These are phyloP conservation scores for Fusarium secorum DNA, from an alignment of 2,329 filamentous ascomycete species.

Conservation along the genomic window DNA sequence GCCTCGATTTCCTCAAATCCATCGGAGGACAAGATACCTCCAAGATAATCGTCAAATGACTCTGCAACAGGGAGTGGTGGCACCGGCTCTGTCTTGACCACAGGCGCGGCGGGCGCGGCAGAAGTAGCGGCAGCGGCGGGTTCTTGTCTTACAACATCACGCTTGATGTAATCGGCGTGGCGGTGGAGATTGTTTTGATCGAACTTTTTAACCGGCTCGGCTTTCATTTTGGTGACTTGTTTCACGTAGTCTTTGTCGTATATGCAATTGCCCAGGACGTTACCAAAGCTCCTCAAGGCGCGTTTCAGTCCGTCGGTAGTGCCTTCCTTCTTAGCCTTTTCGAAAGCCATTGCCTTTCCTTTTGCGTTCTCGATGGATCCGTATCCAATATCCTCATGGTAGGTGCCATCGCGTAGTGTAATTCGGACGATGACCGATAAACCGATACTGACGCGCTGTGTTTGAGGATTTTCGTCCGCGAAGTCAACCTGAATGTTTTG, in stretches of 20 bases:
- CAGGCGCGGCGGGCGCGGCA: slow-evolving; percentile 10
- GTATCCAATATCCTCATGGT: slow-evolving; percentile 96
- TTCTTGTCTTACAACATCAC: slow-evolving; percentile 52
- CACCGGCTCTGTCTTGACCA: slow-evolving; percentile 44
- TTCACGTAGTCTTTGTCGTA: slow-evolving; percentile 95
- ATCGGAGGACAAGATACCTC: slow-evolving; percentile 54
- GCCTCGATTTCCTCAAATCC: slow-evolving; percentile 49
- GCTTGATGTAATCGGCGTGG: slow-evolving; percentile 77
- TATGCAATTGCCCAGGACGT: slow-evolving; percentile 96
- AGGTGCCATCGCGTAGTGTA: slow-evolving; percentile 92
- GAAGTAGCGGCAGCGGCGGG: slow-evolving; percentile 1
- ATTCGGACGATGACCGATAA: slow-evolving; percentile 91
- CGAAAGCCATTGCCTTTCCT: slow-evolving; percentile 93
- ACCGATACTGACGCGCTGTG: slow-evolving; percentile 81
- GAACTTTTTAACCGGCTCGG: slow-evolving; percentile 74
- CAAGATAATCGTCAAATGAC: slow-evolving; percentile 61
- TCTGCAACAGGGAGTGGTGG: slow-evolving; percentile 42
- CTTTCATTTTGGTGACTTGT: slow-evolving; percentile 90
- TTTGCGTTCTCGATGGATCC: slow-evolving; percentile 96
- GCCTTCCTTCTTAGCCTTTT: slow-evolving; percentile 98
- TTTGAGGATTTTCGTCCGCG: slow-evolving; percentile 84
- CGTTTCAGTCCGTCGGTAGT: slow-evolving; percentile 94
- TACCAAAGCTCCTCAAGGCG: slow-evolving; percentile 89
- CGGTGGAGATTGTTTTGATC: slow-evolving; percentile 82
- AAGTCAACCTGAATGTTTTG: slow-evolving; percentile 95